Conservation (phyloP, 805 yeast genomes). For the Saccharomycopsis vini region DNA sequence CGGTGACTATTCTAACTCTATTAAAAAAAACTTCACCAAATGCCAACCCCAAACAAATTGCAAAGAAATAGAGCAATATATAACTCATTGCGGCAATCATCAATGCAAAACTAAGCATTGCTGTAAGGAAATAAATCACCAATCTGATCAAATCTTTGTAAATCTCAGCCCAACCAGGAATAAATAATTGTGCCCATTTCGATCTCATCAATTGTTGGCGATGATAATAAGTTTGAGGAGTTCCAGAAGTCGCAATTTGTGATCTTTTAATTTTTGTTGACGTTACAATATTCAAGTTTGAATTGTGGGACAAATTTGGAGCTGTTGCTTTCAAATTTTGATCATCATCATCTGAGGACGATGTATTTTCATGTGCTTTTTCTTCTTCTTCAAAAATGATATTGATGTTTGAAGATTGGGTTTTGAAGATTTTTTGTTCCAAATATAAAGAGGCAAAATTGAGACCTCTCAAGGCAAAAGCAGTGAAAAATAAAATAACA, state of each 20-base stretch:
- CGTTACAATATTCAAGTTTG: no score
- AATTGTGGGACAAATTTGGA: no score
- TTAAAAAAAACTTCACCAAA: slow-evolving; percentile 65
- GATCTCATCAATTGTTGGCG: slow-evolving; percentile 20
- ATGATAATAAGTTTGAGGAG: no score
- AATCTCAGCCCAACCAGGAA: slow-evolving; percentile 29
- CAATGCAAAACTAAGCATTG: slow-evolving; percentile 58
- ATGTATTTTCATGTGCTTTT: no score
- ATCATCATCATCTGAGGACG: no score
- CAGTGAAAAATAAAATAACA: slow-evolving; percentile 46
- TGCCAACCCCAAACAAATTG: slow-evolving; percentile 59
- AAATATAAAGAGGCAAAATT: slow-evolving; percentile 52
- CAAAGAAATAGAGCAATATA: slow-evolving; percentile 61
- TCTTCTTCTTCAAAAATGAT: slow-evolving; percentile 15
- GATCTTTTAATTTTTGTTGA: no score
- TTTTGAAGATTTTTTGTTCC: slow-evolving; percentile 58
- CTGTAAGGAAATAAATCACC: slow-evolving; percentile 47
- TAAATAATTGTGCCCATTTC: slow-evolving; percentile 27
- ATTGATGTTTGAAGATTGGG: slow-evolving; percentile 23
- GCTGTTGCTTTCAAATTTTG: no score
- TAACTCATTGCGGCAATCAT: slow-evolving; percentile 77
- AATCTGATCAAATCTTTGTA: slow-evolving; percentile 50
- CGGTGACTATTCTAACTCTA: slow-evolving; percentile 37
- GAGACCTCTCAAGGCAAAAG: slow-evolving; percentile 51
- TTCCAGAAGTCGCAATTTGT: slow-evolving; percentile 3